These are phyloP conservation scores for Leonotis leonurus DNA, from an alignment of 257 asterid genomes.

Conservation along the genomic window DNA sequence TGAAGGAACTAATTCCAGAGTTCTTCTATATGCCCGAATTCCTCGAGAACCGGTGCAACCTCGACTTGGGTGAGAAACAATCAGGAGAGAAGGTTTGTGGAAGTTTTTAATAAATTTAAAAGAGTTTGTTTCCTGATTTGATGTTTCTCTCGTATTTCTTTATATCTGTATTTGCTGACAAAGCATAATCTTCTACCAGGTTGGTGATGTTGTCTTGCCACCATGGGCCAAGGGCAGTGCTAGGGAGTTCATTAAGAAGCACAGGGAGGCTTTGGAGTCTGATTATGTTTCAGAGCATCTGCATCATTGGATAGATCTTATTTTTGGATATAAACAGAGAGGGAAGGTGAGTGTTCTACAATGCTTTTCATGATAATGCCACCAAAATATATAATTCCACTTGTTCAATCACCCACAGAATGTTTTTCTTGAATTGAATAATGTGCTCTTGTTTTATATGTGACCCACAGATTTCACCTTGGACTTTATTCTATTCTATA, in stretches of 20 bases:
- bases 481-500: not conserved
- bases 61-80: slow-evolving; percentile 98
- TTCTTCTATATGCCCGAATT: slow-evolving; percentile 96
- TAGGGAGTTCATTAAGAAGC: slow-evolving; percentile 86
- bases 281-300: slow-evolving; percentile 93
- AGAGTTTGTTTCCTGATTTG: not conserved
- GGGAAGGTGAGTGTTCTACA: slow-evolving; percentile 68
- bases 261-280: slow-evolving; percentile 97
- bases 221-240: slow-evolving; percentile 95
- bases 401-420: not conserved
- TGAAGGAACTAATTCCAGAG: slow-evolving; percentile 97
- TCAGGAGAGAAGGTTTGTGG: slow-evolving; percentile 94
- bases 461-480: not conserved
- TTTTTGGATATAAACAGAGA: slow-evolving; percentile 91
- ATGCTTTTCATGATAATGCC: slow-evolving; percentile 7
- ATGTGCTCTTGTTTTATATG: not conserved
- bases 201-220: slow-evolving; percentile 84
- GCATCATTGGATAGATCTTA: slow-evolving; percentile 99
- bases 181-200: slow-evolving; percentile 46
- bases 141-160: not conserved
- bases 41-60: slow-evolving; percentile 77
- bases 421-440: not conserved
- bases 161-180: slow-evolving; percentile 17
- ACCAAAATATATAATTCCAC: not conserved
- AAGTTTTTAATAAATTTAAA: not conserved